Evolutionary conservation across 257 asterid species (phyloP).

Genomic region (Echites panduratus): DNA sequence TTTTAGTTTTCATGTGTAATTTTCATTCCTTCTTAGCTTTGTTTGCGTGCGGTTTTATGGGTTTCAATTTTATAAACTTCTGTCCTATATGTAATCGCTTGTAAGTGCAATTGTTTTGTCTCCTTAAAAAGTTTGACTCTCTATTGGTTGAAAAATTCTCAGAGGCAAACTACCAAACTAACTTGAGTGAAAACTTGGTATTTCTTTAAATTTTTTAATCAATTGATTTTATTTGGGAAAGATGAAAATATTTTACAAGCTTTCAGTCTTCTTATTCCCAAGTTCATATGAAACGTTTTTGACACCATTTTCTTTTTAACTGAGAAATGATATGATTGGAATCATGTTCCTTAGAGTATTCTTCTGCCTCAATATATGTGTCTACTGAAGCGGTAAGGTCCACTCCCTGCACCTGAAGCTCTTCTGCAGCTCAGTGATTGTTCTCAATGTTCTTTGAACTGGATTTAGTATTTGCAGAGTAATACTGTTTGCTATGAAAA

Average conservation of each 20-base stretch:
- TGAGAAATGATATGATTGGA: background rate
- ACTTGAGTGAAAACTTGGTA: too few species aligned
- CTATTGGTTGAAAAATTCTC: too few species aligned
- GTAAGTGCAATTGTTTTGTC: background rate
- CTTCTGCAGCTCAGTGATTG: background rate
- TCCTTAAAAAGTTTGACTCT: too few species aligned
- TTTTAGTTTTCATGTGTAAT: background rate
- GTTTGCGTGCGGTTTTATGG: background rate
- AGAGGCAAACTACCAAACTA: too few species aligned
- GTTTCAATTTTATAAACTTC: too few species aligned
- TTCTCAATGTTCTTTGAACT: background rate
- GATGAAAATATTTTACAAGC: background rate
- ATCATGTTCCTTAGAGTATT: background rate
- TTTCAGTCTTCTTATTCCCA: too few species aligned
- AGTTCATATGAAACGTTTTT: background rate
- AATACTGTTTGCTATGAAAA: too few species aligned
- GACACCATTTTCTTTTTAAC: background rate
- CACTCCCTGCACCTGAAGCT: background rate
- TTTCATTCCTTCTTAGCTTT: background rate
- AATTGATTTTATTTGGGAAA: too few species aligned
- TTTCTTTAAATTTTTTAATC: too few species aligned
- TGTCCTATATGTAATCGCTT: background rate
- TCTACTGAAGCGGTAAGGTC: background rate
- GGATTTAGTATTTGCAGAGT: background rate
- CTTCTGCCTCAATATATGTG: background rate